These are phyloP conservation scores for Boechera stricta DNA, from an alignment of 345 rosid species.

Conservation along the genomic window DNA sequence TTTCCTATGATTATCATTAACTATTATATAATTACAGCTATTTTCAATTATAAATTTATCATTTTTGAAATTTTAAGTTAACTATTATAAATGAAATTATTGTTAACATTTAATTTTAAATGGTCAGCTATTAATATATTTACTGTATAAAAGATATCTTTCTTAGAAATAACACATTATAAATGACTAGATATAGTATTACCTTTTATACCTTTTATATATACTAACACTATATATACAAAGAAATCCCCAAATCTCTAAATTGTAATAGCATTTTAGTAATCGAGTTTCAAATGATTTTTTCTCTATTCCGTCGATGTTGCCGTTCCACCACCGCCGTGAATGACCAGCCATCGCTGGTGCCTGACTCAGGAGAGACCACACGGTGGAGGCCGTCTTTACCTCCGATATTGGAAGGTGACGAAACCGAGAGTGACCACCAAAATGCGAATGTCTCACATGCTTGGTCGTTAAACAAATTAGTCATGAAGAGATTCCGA, in stretches of 20 bases:
- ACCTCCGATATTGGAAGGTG: conserved; percentile 22
- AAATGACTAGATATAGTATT: not conserved
- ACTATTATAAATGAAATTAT: not conserved
- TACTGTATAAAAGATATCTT: not conserved
- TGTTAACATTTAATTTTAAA: not conserved
- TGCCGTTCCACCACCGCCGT: not conserved
- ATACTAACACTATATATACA: not conserved
- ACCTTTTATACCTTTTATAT: not conserved
- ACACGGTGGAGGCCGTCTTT: conserved; percentile 27
- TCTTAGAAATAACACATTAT: not conserved
- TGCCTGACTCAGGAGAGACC: not conserved
- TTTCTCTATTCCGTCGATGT: not conserved
- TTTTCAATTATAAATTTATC: not conserved
- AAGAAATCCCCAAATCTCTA: not conserved
- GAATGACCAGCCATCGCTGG: not conserved
- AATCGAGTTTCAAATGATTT: conserved; percentile 1
- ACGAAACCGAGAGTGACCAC: conserved; percentile 9
- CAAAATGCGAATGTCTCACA: not conserved
- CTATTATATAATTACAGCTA: not conserved
- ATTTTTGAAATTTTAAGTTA: too few relatives aligned
- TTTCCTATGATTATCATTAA: not conserved
- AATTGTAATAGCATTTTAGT: not conserved
- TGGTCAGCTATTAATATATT: not conserved
- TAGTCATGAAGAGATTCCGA: not conserved
- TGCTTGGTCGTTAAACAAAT: not conserved